Conservation (phyloP, 1,284 basidiomycete genomes). For the Marasmius oreades region DNA sequence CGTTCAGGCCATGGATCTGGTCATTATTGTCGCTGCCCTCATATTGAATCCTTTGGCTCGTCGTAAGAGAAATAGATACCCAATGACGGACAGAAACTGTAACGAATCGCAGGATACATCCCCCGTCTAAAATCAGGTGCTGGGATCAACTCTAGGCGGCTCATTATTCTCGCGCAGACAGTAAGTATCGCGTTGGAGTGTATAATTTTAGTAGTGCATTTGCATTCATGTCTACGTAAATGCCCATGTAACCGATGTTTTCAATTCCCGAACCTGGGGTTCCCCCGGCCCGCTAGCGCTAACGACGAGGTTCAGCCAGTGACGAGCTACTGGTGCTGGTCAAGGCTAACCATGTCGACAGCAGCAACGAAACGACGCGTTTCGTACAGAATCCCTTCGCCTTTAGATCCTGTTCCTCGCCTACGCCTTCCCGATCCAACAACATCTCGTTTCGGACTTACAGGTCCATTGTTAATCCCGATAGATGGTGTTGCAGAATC, state of each 20-base stretch:
- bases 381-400: slow-evolving; percentile 83
- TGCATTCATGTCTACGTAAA: too few relatives aligned
- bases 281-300: too few relatives aligned
- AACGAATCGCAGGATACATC: not conserved
- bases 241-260: too few relatives aligned
- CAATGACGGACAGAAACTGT: not conserved
- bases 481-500: slow-evolving; percentile 16
- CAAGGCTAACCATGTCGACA: not conserved
- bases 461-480: slow-evolving; percentile 63
- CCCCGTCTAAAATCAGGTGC: not conserved
- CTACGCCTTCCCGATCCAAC: slow-evolving; percentile 72
- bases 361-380: slow-evolving; percentile 41
- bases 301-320: too few relatives aligned
- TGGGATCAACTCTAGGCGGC: too few relatives aligned
- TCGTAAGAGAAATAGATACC: not conserved
- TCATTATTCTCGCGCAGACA: too few relatives aligned
- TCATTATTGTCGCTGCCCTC: not conserved
- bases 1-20: not conserved
- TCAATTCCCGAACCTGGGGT: too few relatives aligned
- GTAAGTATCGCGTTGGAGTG: too few relatives aligned
- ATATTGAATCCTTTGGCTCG: not conserved
- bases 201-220: too few relatives aligned
- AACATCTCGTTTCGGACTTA: slow-evolving; percentile 55
- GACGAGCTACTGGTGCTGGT: too few relatives aligned
- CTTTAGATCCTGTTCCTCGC: slow-evolving; percentile 56